Evolutionary conservation across 2,329 filamentous ascomycete species (phyloP).

Genomic region (Aspergillus piperis): DNA sequence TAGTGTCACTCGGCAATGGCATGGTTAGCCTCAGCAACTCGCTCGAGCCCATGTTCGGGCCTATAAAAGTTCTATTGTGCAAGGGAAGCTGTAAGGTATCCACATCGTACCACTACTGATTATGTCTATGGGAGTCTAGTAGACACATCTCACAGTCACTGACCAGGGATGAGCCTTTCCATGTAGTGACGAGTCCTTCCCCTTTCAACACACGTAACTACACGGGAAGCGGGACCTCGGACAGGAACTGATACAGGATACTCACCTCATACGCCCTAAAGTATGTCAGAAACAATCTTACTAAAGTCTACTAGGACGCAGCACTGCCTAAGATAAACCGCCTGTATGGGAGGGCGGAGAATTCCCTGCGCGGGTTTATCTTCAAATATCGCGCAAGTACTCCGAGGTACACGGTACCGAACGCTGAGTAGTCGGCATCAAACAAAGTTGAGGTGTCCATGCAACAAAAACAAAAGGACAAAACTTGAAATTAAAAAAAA

Average conservation of each 20-base stretch:
- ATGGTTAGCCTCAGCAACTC: slow-evolving; percentile 2
- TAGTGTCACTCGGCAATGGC: slow-evolving; percentile 11
- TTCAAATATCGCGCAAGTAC: slow-evolving; percentile 5
- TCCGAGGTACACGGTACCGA: slow-evolving; percentile 2
- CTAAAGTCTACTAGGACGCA: neutral
- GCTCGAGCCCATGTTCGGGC: slow-evolving; percentile 3
- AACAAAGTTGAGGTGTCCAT: neutral
- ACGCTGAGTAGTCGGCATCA: neutral
- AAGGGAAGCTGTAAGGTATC: slow-evolving; percentile 10
- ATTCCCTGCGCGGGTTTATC: slow-evolving; percentile 2
- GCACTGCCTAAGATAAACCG: neutral
- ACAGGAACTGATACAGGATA: neutral
- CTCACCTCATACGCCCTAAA: neutral
- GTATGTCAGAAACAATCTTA: neutral
- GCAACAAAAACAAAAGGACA: neutral
- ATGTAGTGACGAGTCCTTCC: neutral
- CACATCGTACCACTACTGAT: slow-evolving; percentile 8
- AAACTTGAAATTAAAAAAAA: too few relatives aligned
- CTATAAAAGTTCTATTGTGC: slow-evolving; percentile 11
- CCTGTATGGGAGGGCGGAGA: slow-evolving; percentile 6
- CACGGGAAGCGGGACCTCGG: slow-evolving; percentile 1
- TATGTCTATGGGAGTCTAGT: neutral
- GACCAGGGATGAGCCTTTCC: neutral
- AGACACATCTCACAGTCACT: slow-evolving; percentile 2
- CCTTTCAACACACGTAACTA: neutral